A percentile compares a stretch with the other conserved stretches of the same genome.
Evolutionary conservation across 352 stramenopile species (phyloP).

Genomic region (Phytophthora foliorum): DNA sequence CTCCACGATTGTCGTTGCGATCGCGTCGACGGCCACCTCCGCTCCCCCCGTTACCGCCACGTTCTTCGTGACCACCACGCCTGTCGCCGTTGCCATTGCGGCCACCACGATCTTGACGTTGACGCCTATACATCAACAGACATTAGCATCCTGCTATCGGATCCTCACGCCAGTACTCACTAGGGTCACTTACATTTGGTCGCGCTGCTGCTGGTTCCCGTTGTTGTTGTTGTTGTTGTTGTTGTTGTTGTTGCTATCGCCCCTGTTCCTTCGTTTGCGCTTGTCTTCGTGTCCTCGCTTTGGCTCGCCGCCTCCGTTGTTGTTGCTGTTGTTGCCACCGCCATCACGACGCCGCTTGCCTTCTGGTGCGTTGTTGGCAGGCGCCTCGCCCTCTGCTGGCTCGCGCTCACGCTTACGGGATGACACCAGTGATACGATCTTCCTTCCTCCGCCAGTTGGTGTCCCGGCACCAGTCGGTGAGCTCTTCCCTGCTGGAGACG

Average conservation of each 20-base stretch:
- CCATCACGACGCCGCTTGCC: slow-evolving; percentile 62
- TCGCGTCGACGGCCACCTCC: slow-evolving; percentile 42
- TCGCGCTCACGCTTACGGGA: slow-evolving; percentile 81
- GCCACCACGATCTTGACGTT: slow-evolving; percentile 41
- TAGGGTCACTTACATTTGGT: slow-evolving; percentile 59
- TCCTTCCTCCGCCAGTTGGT: slow-evolving; percentile 43
- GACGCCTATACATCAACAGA: slow-evolving; percentile 27
- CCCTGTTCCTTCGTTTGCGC: slow-evolving; percentile 60
- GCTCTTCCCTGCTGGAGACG: slow-evolving; percentile 12
- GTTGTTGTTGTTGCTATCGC: slow-evolving; percentile 36
- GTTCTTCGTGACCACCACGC: slow-evolving; percentile 33
- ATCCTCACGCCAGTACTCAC: not conserved
- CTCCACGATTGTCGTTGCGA: slow-evolving; percentile 49
- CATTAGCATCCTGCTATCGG: slow-evolving; percentile 6
- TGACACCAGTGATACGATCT: slow-evolving; percentile 85
- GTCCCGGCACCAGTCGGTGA: slow-evolving; percentile 27
- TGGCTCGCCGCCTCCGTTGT: slow-evolving; percentile 23
- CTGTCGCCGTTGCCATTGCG: slow-evolving; percentile 36
- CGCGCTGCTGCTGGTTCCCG: slow-evolving; percentile 44
- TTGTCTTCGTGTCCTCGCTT: slow-evolving; percentile 60
- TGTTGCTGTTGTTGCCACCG: slow-evolving; percentile 14
- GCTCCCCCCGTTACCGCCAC: slow-evolving; percentile 29
- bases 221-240: slow-evolving; percentile 21
- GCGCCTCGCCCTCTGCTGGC: slow-evolving; percentile 18
- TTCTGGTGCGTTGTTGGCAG: slow-evolving; percentile 33